Evolutionary conservation across 768 basidiomycete genomes (phyloP).

Genomic region (Pulveroboletus ravenelii): DNA sequence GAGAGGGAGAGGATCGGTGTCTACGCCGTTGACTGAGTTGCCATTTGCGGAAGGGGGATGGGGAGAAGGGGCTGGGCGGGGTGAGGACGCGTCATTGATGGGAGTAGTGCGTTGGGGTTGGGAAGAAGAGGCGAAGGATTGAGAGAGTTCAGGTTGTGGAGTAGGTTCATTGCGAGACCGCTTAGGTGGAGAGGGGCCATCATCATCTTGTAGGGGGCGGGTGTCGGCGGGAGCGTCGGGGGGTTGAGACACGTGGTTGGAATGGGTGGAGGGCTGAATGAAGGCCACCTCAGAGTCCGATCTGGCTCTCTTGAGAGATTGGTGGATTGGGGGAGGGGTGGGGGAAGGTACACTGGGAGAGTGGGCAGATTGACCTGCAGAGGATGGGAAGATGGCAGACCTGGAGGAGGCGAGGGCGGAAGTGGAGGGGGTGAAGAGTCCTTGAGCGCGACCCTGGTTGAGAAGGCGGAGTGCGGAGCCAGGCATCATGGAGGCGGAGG

Average conservation of each 20-base stretch:
- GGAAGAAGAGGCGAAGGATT: conserved; percentile 14
- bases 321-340: conserved; percentile 45
- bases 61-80: conserved; percentile 42
- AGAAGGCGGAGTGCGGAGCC: conserved; percentile 80
- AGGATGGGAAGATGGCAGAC: conserved; percentile 50
- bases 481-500: conserved; percentile 82
- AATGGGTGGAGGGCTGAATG: conserved; percentile 10
- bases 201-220: conserved; percentile 45
- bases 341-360: conserved; percentile 49
- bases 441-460: conserved; percentile 82
- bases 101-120: conserved; percentile 29
- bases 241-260: conserved; percentile 21
- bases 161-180: conserved; percentile 56
- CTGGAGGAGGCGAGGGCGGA: conserved; percentile 48
- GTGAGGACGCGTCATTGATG: conserved; percentile 29
- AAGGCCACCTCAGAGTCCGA: conserved; percentile 57
- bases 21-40: conserved; percentile 37
- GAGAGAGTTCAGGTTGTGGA: conserved; percentile 32
- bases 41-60: conserved; percentile 45
- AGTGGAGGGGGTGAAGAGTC: conserved; percentile 81
- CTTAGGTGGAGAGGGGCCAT: conserved; percentile 67
- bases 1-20: conserved; percentile 42
- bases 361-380: conserved; percentile 43
- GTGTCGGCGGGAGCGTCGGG: conserved; percentile 40
- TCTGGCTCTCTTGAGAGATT: conserved; percentile 55